phyloP scores from a whole-genome alignment of 2,329 filamentous ascomycete species.

The Phyllosticta citribraziliensis region DNA sequence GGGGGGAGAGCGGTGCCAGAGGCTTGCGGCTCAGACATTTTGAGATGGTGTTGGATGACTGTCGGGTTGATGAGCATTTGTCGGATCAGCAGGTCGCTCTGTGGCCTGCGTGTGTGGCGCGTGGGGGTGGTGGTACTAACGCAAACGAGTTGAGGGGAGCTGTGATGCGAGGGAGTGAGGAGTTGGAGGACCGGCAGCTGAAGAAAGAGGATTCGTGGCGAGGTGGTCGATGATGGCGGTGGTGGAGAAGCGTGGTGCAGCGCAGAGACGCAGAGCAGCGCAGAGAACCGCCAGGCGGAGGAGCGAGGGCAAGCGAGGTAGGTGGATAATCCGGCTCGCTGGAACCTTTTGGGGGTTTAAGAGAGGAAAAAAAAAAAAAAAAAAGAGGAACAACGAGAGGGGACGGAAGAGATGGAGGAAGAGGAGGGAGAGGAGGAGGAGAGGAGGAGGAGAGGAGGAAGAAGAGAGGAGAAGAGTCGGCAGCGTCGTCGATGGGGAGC shows the following conservation, averaged over 20 bases:
- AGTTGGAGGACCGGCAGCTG: background rate
- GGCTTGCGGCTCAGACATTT: slow-evolving; percentile 70
- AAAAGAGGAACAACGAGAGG: slow-evolving; percentile 9
- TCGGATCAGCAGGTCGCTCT: background rate
- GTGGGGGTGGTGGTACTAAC: slow-evolving; percentile 10
- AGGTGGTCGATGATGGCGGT: background rate
- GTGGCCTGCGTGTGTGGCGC: background rate
- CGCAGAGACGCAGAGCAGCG: background rate
- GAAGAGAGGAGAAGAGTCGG: slow-evolving; percentile 25
- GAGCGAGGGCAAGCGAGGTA: slow-evolving; percentile 3
- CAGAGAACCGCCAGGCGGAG: background rate
- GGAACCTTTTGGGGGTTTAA: background rate
- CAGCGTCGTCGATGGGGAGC: background rate
- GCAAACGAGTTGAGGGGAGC: background rate
- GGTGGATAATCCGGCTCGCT: slow-evolving; percentile 9
- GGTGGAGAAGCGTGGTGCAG: background rate
- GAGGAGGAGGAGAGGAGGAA: slow-evolving; percentile 24
- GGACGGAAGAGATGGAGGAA: slow-evolving; percentile 23
- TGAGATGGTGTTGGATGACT: slow-evolving; percentile 18
- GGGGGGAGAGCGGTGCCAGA: slow-evolving; percentile 56
- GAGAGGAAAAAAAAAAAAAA: background rate
- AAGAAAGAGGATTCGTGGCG: background rate
- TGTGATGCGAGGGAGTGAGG: background rate
- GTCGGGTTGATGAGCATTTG: slow-evolving; percentile 8
- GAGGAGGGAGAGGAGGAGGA: slow-evolving; percentile 17